These are phyloP conservation scores for Trichoderma guizhouense DNA, from an alignment of 2,329 filamentous ascomycete species.

Conservation along the genomic window DNA sequence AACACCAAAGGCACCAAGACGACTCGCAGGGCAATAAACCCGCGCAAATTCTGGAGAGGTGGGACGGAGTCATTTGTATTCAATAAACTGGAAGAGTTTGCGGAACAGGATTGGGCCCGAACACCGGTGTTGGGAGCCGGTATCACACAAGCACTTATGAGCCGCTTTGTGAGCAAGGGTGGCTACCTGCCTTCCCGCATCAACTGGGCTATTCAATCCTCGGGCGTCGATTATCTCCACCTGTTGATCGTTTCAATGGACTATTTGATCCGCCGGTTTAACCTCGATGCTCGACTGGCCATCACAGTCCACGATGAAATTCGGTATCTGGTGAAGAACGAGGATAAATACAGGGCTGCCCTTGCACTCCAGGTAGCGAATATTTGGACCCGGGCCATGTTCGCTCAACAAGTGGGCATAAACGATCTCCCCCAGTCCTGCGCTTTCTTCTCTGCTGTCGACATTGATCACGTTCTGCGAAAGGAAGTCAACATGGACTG, in stretches of 20 bases:
- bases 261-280: slow-evolving; percentile 81
- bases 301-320: slow-evolving; percentile 99
- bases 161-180: slow-evolving; percentile 80
- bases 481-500: slow-evolving; percentile 99
- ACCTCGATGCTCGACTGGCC: slow-evolving; percentile 77
- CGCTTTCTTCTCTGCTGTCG: slow-evolving; percentile 92
- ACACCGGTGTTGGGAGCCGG: slow-evolving; percentile 92
- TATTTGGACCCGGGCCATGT: slow-evolving; percentile 96
- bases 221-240: slow-evolving; percentile 94
- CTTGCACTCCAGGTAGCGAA: slow-evolving; percentile 94
- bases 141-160: slow-evolving; percentile 93
- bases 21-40: slow-evolving; percentile 65
- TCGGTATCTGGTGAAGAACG: slow-evolving; percentile 79
- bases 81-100: slow-evolving; percentile 96
- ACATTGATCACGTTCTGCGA: slow-evolving; percentile 91
- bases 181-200: slow-evolving; percentile 94
- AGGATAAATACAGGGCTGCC: slow-evolving; percentile 83
- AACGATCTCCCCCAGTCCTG: slow-evolving; percentile 90
- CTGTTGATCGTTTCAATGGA: slow-evolving; percentile 93
- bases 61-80: slow-evolving; percentile 98
- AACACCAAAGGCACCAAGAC: slow-evolving; percentile 90
- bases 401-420: slow-evolving; percentile 94
- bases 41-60: slow-evolving; percentile 85
- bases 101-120: slow-evolving; percentile 84
- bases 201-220: slow-evolving; percentile 98